These are phyloP conservation scores for Omphalotus guepiniiformis DNA, from an alignment of 768 basidiomycete species.

Conservation along the genomic window DNA sequence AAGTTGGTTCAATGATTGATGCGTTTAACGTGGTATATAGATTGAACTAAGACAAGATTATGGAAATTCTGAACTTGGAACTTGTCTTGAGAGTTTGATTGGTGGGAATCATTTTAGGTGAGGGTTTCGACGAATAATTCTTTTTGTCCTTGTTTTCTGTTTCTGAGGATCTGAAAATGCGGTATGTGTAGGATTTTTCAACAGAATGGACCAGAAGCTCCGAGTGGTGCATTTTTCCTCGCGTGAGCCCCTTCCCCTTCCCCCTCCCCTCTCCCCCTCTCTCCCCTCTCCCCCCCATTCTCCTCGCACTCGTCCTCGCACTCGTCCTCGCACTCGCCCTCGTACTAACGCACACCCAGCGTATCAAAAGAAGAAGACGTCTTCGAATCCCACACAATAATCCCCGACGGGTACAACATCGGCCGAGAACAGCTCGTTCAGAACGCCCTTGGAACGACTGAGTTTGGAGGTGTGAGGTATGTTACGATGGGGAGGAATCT, in stretches of 20 bases:
- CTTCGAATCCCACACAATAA: constrained; percentile 43
- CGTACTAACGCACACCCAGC: neutral
- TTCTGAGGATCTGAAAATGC: neutral
- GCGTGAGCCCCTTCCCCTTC: constrained; percentile 49
- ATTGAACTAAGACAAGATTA: constrained; percentile 76
- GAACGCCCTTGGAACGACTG: constrained; percentile 29
- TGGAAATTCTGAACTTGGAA: constrained; percentile 56
- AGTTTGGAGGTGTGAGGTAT: constrained; percentile 43
- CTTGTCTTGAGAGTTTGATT: constrained; percentile 72
- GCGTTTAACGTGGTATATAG: constrained; percentile 27
- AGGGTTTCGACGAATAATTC: neutral
- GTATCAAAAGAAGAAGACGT: constrained; percentile 9
- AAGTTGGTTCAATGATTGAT: no score
- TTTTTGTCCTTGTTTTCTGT: neutral
- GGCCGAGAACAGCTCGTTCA: constrained; percentile 27
- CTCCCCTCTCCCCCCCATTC: neutral
- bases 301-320: neutral
- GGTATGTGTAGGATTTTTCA: constrained; percentile 2
- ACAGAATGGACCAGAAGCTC: constrained; percentile 38
- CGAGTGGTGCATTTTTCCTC: constrained; percentile 53
- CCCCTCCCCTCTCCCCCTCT: no score
- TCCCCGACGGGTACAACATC: constrained; percentile 36
- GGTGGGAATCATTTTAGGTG: constrained; percentile 80
- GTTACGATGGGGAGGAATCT: constrained; percentile 40
- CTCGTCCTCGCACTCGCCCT: neutral